Percentiles rank a stretch among this genome's conserved stretches.
phyloP scores from a whole-genome alignment of 2,329 filamentous ascomycete genomes.

The Leptographium radiaticola region DNA sequence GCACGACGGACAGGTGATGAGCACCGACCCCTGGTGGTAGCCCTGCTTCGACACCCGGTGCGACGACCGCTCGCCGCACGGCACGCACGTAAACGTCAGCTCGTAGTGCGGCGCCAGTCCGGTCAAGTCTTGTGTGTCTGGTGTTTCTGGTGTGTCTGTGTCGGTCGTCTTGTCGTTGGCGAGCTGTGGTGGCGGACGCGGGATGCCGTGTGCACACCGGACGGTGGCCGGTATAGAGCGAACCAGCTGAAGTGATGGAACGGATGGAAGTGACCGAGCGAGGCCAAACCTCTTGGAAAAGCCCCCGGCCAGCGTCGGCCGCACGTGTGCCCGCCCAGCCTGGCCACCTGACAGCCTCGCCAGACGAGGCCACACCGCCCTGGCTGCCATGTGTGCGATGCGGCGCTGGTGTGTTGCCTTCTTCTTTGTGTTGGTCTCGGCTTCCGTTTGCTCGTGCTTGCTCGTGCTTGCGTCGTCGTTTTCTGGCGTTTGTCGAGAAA shows the following conservation, averaged over 20 bases:
- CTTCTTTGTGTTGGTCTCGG: not conserved
- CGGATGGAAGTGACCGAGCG: too few species aligned
- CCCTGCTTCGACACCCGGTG: constrained; percentile 88
- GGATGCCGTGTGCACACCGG: constrained; percentile 5
- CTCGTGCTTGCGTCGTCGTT: too few species aligned
- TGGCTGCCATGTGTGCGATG: not conserved
- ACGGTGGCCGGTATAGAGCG: not conserved
- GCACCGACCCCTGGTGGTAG: constrained; percentile 78
- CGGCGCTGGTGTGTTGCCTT: not conserved
- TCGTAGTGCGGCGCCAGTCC: constrained; percentile 55
- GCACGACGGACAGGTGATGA: constrained; percentile 81
- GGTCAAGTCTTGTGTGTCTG: not conserved
- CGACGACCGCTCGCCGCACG: constrained; percentile 65
- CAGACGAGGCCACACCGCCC: not conserved
- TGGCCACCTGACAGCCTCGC: not conserved
- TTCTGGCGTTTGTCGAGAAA: too few species aligned
- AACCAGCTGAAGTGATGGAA: too few species aligned
- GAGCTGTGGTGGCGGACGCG: not conserved
- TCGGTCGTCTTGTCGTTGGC: not conserved
- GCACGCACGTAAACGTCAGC: constrained; percentile 84
- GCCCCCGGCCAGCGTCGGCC: too few species aligned
- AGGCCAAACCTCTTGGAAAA: too few species aligned
- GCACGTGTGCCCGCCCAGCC: too few species aligned
- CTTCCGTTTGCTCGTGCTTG: not conserved
- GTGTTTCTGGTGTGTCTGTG: not conserved